Evolutionary conservation across 768 basidiomycete species (phyloP), one percentile per base, ranked within the genome.

Genomic region (Tylopilus intermedius): DNA sequence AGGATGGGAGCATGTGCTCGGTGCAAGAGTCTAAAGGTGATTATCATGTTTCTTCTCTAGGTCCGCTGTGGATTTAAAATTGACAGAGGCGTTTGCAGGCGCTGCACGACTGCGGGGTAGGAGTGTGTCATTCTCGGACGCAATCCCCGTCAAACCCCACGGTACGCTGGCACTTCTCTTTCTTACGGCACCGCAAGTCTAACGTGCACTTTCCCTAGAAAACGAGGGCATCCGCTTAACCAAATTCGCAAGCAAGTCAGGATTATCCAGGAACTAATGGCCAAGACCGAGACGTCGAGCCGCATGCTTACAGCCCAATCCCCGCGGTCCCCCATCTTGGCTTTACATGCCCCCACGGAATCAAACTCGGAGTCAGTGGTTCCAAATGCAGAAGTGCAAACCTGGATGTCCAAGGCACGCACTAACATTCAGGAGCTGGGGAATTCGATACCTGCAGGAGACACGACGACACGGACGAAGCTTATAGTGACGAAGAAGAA

Each of bases 61-160:
- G 88, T 90, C 52, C 82, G 79, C 59, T 91, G 88, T 65, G 88
- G 89, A 67, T 86, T 88, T 68, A 80, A 74, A 64, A 79, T 78
- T 13, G 84, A 86, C 46, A 79, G 76, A 11, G 86, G 90, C 60
- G 80, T 81, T 3, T 91, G 88, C 68, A 88, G 81, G 63, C 82
- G 88, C 10, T 91, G 88, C 61, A 67, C 79, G 50, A 79, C 80
- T 54, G 84, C 84, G 9, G 80, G 79, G 6, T 82, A 87, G 51
- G 85, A 88, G 47, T 91, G 88, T 58, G 71, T 83, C 39, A 88
- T 86, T 46, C 88, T 88, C n/a, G 88, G 88, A n/a, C 77, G 86
- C 56, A 90, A 88, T 69, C 86, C 87, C 62, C 83, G 88, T 51
- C 76, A 84, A 42, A 78, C 83, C 5, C 88, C 89, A 48, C 89